A percentile compares a stretch with the other conserved stretches of the same genome.
These are phyloP conservation scores for Tillandsia fasciculata DNA, from an alignment of 176 grass and related monocot species.

Conservation along the genomic window DNA sequence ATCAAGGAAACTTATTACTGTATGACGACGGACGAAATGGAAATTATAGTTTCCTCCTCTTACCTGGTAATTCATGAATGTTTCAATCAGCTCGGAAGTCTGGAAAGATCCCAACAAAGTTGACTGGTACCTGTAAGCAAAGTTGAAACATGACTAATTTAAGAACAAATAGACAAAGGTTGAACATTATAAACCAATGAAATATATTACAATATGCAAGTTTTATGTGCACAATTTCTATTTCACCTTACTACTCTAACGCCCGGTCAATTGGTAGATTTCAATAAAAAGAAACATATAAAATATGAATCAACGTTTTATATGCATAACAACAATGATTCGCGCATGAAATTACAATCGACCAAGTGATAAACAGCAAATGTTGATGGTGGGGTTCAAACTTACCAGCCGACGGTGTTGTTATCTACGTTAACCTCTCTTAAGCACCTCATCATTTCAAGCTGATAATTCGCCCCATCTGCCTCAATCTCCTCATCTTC, in stretches of 20 bases:
- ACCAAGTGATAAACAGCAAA: neutral
- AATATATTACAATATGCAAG: neutral
- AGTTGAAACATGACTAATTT: constrained; percentile 5
- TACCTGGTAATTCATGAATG: constrained; percentile 99
- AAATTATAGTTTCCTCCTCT: constrained; percentile 8
- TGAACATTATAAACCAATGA: constrained; percentile 16
- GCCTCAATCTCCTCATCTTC: constrained; percentile 91
- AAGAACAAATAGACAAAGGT: constrained; percentile 9
- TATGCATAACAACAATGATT: neutral
- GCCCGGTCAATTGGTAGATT: too few species aligned
- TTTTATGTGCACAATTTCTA: too few species aligned
- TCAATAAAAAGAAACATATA: too few species aligned
- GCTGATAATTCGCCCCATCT: constrained; percentile 98
- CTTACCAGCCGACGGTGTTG: constrained; percentile 98
- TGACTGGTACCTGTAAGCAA: constrained; percentile 72
- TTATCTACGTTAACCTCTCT: constrained; percentile 98
- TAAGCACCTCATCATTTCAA: constrained; percentile 99
- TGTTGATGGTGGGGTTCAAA: neutral
- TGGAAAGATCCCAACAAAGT: constrained; percentile 97
- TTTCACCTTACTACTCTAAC: too few species aligned
- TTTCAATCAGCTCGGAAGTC: constrained; percentile 93
- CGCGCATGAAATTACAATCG: neutral
- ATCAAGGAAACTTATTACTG: neutral
- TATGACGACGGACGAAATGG: neutral
- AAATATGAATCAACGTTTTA: too few species aligned